phyloP scores from a whole-genome alignment of 2,329 filamentous ascomycete species.

The Tympanopsis confertula region DNA sequence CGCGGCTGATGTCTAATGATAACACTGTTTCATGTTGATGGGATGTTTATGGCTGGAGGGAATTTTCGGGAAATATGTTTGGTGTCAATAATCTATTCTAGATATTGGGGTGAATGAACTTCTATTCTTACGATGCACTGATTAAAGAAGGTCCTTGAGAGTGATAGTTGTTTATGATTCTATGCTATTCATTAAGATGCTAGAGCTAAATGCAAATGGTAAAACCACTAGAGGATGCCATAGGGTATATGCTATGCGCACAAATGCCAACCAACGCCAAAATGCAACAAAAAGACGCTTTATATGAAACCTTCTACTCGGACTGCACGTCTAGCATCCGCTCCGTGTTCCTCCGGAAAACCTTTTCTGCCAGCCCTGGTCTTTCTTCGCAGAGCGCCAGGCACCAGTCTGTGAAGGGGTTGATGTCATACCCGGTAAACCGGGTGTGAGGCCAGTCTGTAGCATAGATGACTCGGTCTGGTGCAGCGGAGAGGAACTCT shows the following conservation, averaged over 20 bases:
- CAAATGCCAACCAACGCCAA: neutral
- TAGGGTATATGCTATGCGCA: neutral
- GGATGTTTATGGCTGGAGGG: neutral
- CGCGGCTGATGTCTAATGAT: neutral
- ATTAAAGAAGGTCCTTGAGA: too few species aligned
- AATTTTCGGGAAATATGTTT: too few species aligned
- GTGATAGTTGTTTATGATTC: neutral
- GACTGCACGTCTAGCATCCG: conserved; percentile 31
- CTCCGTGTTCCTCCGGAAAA: conserved; percentile 45
- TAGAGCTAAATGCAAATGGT: neutral
- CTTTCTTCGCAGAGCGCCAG: conserved; percentile 37
- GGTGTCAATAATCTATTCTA: too few species aligned
- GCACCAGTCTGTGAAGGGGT: conserved; percentile 38
- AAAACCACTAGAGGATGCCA: neutral
- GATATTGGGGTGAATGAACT: too few species aligned
- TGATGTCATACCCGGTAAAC: conserved; percentile 43
- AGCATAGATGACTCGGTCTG: conserved; percentile 39
- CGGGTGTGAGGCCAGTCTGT: conserved; percentile 56
- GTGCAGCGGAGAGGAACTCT: conserved; percentile 32
- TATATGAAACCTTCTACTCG: too few species aligned
- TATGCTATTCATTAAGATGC: neutral
- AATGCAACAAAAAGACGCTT: neutral
- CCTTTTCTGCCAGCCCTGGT: conserved; percentile 27
- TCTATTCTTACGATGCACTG: too few species aligned
- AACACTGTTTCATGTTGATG: neutral